Conservation (phyloP, 2,329 filamentous ascomycete genomes). For the Thelonectria rubi region DNA sequence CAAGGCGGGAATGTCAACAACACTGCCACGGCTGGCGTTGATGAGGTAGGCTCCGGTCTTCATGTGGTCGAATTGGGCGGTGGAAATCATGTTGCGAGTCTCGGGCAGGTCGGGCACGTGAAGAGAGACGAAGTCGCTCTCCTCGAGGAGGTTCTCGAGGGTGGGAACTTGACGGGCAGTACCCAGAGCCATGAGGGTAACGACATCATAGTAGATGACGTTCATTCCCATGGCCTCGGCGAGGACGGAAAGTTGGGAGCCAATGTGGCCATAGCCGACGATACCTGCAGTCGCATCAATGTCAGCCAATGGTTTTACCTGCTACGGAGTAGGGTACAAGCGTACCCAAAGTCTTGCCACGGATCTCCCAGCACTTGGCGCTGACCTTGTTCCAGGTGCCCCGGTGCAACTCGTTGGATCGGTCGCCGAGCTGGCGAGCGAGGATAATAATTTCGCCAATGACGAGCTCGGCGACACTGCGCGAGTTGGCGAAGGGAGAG, state of each 20-base stretch:
- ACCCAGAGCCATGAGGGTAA: constrained; percentile 94
- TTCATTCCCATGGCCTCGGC: constrained; percentile 98
- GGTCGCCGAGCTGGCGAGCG: constrained; percentile 90
- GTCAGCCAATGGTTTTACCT: constrained; percentile 1
- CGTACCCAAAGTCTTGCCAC: constrained; percentile 91
- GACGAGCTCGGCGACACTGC: constrained; percentile 94
- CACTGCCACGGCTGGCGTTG: constrained; percentile 92
- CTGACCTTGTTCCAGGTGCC: constrained; percentile 99
- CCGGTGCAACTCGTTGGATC: constrained; percentile 91
- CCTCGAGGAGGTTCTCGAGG: constrained; percentile 77
- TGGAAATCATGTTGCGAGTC: constrained; percentile 92
- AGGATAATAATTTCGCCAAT: constrained; percentile 93
- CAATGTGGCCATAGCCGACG: constrained; percentile 97
- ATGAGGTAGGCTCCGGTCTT: constrained; percentile 93
- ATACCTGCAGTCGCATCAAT: constrained; percentile 65
- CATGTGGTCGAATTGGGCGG: constrained; percentile 83
- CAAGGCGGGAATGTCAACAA: constrained; percentile 92
- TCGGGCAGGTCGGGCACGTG: constrained; percentile 95
- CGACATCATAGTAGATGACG: constrained; percentile 95
- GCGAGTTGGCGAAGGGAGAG: constrained; percentile 97
- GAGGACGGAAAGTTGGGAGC: constrained; percentile 92
- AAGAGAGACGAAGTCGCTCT: constrained; percentile 91
- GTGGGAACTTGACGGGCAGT: constrained; percentile 84
- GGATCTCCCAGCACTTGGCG: constrained; percentile 95
- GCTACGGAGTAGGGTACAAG: constrained; percentile 39